Evolutionary conservation across 169 alveolate genomes (phyloP).

Genomic region (Plasmodium knowlesi): DNA sequence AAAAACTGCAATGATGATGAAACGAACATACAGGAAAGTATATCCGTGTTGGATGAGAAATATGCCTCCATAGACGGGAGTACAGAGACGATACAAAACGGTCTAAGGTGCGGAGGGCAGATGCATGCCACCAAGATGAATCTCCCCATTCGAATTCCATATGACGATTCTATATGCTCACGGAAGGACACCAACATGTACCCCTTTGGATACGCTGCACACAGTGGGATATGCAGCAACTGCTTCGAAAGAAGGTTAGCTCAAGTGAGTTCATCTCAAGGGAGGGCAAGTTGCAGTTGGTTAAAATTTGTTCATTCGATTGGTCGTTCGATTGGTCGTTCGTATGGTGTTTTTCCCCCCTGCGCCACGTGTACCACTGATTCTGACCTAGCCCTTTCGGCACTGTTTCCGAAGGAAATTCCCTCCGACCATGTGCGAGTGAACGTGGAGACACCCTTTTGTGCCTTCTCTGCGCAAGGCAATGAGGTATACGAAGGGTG

Average conservation of each 20-base stretch:
- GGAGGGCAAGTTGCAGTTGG: neutral
- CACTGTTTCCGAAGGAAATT: neutral
- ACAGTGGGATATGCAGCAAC: neutral
- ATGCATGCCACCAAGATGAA: neutral
- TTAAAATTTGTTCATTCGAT: neutral
- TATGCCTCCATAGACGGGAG: conserved; percentile 1
- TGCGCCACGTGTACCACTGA: neutral
- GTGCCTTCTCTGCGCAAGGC: neutral
- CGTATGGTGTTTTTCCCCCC: neutral
- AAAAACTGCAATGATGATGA: neutral
- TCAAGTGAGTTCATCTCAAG: neutral
- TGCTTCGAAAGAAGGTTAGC: neutral
- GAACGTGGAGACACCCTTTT: neutral
- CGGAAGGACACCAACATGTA: neutral
- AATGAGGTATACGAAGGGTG: neutral
- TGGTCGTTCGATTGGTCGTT: neutral
- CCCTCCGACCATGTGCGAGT: neutral
- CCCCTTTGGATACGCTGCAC: neutral
- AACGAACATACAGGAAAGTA: conserved; percentile 46
- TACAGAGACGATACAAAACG: conserved; percentile 12
- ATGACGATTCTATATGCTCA: neutral
- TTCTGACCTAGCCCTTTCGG: neutral
- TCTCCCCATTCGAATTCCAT: neutral
- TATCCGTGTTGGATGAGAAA: conserved; percentile 2
- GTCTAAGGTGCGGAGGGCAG: neutral